Evolutionary conservation across 305 asterid species (phyloP), one percentile per base, ranked within the genome.

Genomic region (Fraxinus sp.): DNA sequence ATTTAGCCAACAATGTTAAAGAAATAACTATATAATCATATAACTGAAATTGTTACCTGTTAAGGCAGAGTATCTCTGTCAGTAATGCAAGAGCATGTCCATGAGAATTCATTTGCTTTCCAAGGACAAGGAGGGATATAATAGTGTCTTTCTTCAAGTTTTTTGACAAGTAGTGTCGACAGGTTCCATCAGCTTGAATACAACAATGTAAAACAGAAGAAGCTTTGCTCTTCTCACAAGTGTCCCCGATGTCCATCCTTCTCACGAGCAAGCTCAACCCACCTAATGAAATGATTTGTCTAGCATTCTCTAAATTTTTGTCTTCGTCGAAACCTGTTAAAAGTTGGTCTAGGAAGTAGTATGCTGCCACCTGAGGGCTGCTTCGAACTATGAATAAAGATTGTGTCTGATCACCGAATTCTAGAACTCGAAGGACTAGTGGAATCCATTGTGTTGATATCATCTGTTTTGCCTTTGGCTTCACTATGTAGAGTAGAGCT

Each of bases 401-500:
- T 77, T 94, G 96, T 80, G 81, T n/a, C 18, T 92, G 96, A 79
- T 94, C 97, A 1, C 95, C 97, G 3, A 92, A 94, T 78, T 94
- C 97, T 83, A 94, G 55, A 26, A 92, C 97, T 3, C 97, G 87
- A 46, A 94, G 97, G 79, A 92, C 94, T 80, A 93, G 76, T 5
- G 95, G 93, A 35, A 92, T 80, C 98, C 98, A 94, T 78, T 93
- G 97, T 80, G 78, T 24, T 0, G 94, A 87, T 20, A 88, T 82
- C 97, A 92, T 93, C 87, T 93, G 97, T 59, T 87, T 87, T n/a
- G 94, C 95, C 89, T 86, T 88, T 7, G 98, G 98, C 77, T 83
- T 90, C 84, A 91, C 86, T 5, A 91, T 24, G 87, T 91, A 92
- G 20, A 94, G 92, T n/a, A 94, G 76, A 72, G 86, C 87, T 1